These are phyloP conservation scores for Malus sieversii DNA, from an alignment of 306 rosid genomes.

Conservation along the genomic window DNA sequence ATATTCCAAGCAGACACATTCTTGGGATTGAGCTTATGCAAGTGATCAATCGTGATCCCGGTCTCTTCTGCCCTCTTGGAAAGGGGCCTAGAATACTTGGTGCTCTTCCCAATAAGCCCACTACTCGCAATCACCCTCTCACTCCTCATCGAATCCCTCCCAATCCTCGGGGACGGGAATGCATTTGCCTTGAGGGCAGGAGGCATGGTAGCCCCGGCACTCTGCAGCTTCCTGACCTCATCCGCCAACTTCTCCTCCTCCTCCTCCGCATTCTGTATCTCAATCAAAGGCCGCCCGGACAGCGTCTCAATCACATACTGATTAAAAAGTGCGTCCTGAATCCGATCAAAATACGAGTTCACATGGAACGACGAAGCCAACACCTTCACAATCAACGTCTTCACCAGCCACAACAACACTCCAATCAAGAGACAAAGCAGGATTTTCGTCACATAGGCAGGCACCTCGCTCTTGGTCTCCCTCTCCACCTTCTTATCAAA, in stretches of 20 bases:
- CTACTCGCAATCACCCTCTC: constrained; percentile 42
- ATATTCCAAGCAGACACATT: constrained; percentile 93
- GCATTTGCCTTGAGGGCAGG: constrained; percentile 53
- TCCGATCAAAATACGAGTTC: constrained; percentile 72
- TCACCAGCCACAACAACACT: constrained; percentile 64
- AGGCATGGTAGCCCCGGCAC: constrained; percentile 74
- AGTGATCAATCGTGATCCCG: constrained; percentile 60
- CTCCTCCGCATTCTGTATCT: constrained; percentile 48
- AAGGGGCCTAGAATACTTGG: constrained; percentile 25
- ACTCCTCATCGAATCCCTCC: constrained; percentile 38
- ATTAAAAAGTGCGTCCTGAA: constrained; percentile 70
- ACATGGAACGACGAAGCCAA: constrained; percentile 84
- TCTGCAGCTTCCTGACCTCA: constrained; percentile 71
- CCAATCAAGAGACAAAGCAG: constrained; percentile 62
- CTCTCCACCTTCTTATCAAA: constrained; percentile 64
- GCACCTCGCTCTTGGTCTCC: constrained; percentile 30
- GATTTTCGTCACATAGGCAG: constrained; percentile 41
- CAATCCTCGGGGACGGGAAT: constrained; percentile 28
- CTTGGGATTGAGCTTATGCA: constrained; percentile 63
- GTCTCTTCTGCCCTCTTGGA: constrained; percentile 39
- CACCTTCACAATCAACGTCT: constrained; percentile 68
- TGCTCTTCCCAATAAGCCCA: constrained; percentile 35
- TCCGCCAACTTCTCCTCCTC: constrained; percentile 64
- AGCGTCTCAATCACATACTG: constrained; percentile 78
- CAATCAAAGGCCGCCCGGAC: constrained; percentile 69